Evolutionary conservation across 768 basidiomycete genomes (phyloP).

Genomic region (Mycena capillaripes): DNA sequence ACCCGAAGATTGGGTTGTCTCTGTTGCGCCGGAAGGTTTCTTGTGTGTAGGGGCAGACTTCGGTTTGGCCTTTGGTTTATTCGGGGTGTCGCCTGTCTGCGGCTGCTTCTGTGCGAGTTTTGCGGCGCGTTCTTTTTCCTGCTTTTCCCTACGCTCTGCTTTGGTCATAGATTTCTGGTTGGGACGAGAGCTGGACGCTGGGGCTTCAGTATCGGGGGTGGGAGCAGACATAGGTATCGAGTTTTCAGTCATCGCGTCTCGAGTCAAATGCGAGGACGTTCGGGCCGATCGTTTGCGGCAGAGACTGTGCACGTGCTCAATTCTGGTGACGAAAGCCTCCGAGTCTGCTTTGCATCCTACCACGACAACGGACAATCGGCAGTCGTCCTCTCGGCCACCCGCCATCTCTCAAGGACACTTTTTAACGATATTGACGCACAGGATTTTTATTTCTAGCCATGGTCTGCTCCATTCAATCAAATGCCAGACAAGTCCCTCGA

Average conservation of each 20-base stretch:
- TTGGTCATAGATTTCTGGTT: constrained; percentile 85
- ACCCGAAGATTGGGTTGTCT: constrained; percentile 44
- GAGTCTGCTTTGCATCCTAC: neutral
- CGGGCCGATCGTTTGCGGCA: neutral
- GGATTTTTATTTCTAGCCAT: constrained; percentile 23
- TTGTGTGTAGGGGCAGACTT: constrained; percentile 43
- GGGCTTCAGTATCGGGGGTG: constrained; percentile 18
- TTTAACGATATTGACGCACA: constrained; percentile 26
- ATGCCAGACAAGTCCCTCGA: neutral
- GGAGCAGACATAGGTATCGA: too few relatives aligned
- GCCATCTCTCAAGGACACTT: constrained; percentile 7
- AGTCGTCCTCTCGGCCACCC: neutral
- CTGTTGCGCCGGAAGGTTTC: constrained; percentile 44
- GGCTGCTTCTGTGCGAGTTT: constrained; percentile 65
- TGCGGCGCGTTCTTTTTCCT: constrained; percentile 86
- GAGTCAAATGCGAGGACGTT: constrained; percentile 3
- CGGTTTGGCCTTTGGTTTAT: constrained; percentile 36
- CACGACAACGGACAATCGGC: neutral
- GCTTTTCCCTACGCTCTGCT: constrained; percentile 83
- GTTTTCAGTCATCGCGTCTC: constrained; percentile 19
- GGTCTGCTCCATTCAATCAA: constrained; percentile 12
- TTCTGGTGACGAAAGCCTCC: constrained; percentile 6
- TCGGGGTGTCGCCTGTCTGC: constrained; percentile 32
- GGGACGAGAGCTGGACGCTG: constrained; percentile 48
- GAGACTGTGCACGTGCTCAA: neutral